Evolutionary conservation across 306 rosid genomes (phyloP).

Genomic region (Acacia melanoxylon): DNA sequence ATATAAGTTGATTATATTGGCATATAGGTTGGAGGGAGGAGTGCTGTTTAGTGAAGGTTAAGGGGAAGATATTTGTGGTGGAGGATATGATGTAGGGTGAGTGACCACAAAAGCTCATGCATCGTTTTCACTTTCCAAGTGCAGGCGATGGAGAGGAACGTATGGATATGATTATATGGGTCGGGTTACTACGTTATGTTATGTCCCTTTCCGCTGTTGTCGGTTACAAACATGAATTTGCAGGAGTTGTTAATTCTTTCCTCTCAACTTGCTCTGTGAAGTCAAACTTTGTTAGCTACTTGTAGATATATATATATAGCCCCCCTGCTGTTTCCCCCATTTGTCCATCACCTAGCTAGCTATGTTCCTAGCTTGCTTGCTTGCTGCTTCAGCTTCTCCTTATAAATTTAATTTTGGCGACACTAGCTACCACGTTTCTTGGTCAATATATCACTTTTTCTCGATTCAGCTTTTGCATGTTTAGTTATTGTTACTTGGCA

Average conservation of each 20-base stretch:
- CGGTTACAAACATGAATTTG: constrained; percentile 20
- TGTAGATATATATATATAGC: not conserved
- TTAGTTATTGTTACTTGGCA: not conserved
- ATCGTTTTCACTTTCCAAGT: constrained; percentile 29
- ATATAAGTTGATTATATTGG: not conserved
- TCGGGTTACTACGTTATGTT: constrained; percentile 19
- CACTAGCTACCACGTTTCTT: not conserved
- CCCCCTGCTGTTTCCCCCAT: not conserved
- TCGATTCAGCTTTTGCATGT: not conserved
- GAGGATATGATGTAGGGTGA: not conserved
- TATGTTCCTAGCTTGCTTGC: no score
- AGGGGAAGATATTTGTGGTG: not conserved
- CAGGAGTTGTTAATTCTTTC: constrained; percentile 27
- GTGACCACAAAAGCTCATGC: constrained; percentile 23
- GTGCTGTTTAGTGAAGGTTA: not conserved
- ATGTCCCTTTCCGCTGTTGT: constrained; percentile 39
- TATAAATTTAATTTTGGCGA: not conserved
- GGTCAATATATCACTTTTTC: not conserved
- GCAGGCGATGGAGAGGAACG: constrained; percentile 28
- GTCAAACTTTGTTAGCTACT: constrained; percentile 5
- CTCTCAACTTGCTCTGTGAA: constrained; percentile 29
- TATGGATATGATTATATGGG: constrained; percentile 18
- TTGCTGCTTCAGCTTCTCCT: not conserved
- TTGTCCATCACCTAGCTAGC: no score
- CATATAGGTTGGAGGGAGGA: no score